Evolutionary conservation across 495 filamentous ascomycete genomes (phyloP).

Genomic region (Tuber calosporum): DNA sequence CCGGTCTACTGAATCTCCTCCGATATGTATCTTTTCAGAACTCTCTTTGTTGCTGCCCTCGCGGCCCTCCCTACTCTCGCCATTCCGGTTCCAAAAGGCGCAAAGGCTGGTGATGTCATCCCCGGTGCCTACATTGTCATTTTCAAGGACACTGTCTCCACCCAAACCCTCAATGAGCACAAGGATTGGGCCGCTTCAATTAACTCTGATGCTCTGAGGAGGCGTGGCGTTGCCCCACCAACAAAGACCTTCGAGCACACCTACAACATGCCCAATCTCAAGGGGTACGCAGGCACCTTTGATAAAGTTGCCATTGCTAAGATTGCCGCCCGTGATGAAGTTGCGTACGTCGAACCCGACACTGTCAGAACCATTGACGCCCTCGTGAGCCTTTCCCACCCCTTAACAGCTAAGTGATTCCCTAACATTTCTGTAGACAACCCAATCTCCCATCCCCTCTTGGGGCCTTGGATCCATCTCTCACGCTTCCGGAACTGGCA

Average conservation of each 20-base stretch:
- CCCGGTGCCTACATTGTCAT: slow-evolving; percentile 52
- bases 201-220: slow-evolving; percentile 41
- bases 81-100: slow-evolving; percentile 25
- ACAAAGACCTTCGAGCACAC: slow-evolving; percentile 42
- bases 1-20: neutral
- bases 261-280: slow-evolving; percentile 42
- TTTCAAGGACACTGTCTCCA: slow-evolving; percentile 46
- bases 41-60: slow-evolving; percentile 38
- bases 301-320: slow-evolving; percentile 43
- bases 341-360: slow-evolving; percentile 49
- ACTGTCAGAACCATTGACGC: slow-evolving; percentile 43
- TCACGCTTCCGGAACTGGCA: slow-evolving; percentile 46
- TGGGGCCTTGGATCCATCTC: slow-evolving; percentile 58
- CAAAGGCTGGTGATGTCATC: slow-evolving; percentile 42
- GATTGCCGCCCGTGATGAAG: slow-evolving; percentile 43
- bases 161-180: slow-evolving; percentile 44
- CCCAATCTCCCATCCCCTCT: slow-evolving; percentile 47
- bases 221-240: slow-evolving; percentile 37
- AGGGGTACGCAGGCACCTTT: slow-evolving; percentile 45
- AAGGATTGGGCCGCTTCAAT: slow-evolving; percentile 43
- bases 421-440: slow-evolving; percentile 24
- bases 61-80: slow-evolving; percentile 39
- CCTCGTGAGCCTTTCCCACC: slow-evolving; percentile 33
- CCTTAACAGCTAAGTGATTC: neutral
- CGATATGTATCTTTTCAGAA: slow-evolving; percentile 32